A percentile compares a stretch with the other conserved stretches of the same genome.
Evolutionary conservation across 805 yeast species (phyloP).

Genomic region (Crinitomyces ghanaensis): DNA sequence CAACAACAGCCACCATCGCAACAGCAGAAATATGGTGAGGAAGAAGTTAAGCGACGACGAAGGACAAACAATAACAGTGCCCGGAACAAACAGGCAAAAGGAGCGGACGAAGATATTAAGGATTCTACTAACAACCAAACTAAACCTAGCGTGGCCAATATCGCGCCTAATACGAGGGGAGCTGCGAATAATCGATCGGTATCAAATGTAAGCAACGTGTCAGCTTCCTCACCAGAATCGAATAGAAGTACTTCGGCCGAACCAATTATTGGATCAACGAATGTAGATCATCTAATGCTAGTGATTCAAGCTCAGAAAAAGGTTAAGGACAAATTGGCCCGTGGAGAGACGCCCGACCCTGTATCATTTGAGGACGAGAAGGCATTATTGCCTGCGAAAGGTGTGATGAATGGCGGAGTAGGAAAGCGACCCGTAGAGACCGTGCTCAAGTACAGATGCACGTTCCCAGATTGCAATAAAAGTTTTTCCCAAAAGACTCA

Average conservation of each 20-base stretch:
- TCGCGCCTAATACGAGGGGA: constrained; percentile 1
- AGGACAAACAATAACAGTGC: constrained; percentile 5
- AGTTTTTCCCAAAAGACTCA: constrained; percentile 84
- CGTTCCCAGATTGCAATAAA: constrained; percentile 48
- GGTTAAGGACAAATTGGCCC: constrained; percentile 46
- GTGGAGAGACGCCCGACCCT: constrained; percentile 49
- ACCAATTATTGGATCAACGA: constrained; percentile 62
- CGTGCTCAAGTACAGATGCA: constrained; percentile 22
- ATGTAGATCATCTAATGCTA: constrained; percentile 83
- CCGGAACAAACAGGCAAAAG: constrained; percentile 4
- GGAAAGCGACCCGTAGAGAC: constrained; percentile 60
- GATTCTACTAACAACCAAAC: constrained; percentile 1
- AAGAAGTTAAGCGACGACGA: constrained; percentile 4
- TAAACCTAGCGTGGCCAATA: background rate
- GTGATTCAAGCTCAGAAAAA: constrained; percentile 81
- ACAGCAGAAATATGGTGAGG: constrained; percentile 3
- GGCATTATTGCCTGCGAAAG: constrained; percentile 13
- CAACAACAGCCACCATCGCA: constrained; percentile 6
- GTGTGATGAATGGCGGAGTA: constrained; percentile 75
- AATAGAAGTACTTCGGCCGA: constrained; percentile 1
- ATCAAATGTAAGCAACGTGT: background rate
- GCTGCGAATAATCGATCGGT: background rate
- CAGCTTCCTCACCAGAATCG: background rate
- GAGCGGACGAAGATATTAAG: constrained; percentile 3
- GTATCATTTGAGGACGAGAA: constrained; percentile 13